A percentile compares a stretch with the other conserved stretches of the same genome.
phyloP scores from a whole-genome alignment of 2,329 filamentous ascomycete genomes.

The Daldinia sp. region DNA sequence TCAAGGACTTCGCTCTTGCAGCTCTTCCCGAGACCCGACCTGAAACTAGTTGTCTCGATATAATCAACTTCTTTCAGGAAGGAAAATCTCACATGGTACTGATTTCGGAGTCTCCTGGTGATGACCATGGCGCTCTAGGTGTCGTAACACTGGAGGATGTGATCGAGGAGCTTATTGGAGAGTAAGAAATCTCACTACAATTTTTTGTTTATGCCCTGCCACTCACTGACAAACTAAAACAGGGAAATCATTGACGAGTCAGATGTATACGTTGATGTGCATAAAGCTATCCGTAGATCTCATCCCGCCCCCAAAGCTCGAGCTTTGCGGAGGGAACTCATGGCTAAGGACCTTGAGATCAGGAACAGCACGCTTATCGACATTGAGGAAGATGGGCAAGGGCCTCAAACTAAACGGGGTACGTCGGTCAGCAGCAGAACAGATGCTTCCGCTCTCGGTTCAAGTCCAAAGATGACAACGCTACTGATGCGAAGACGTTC shows the following conservation, averaged over 20 bases:
- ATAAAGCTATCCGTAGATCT: slow-evolving; percentile 94
- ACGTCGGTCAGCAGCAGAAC: slow-evolving; percentile 55
- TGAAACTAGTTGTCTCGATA: slow-evolving; percentile 96
- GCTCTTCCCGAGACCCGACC: slow-evolving; percentile 95
- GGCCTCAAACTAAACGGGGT: slow-evolving; percentile 48
- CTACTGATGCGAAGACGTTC: slow-evolving; percentile 71
- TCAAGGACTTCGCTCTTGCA: slow-evolving; percentile 90
- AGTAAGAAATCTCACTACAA: slow-evolving; percentile 69
- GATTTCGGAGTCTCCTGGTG: slow-evolving; percentile 90
- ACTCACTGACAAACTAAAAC: slow-evolving; percentile 34
- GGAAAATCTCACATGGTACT: slow-evolving; percentile 99
- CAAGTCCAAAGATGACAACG: slow-evolving; percentile 65
- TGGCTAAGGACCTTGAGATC: slow-evolving; percentile 48
- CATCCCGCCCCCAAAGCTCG: slow-evolving; percentile 84
- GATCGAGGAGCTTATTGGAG: slow-evolving; percentile 97
- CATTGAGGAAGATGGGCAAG: slow-evolving; percentile 52
- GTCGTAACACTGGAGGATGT: slow-evolving; percentile 98
- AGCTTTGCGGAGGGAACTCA: slow-evolving; percentile 57
- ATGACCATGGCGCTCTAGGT: slow-evolving; percentile 88
- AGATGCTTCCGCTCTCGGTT: slow-evolving; percentile 57
- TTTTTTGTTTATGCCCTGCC: slow-evolving; percentile 10
- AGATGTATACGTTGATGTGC: slow-evolving; percentile 97
- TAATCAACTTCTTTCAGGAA: slow-evolving; percentile 99
- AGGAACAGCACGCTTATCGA: slow-evolving; percentile 57
- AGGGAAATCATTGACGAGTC: slow-evolving; percentile 99